phyloP scores from a whole-genome alignment of 495 filamentous ascomycete genomes.

The Trichoderma asperelloides region DNA sequence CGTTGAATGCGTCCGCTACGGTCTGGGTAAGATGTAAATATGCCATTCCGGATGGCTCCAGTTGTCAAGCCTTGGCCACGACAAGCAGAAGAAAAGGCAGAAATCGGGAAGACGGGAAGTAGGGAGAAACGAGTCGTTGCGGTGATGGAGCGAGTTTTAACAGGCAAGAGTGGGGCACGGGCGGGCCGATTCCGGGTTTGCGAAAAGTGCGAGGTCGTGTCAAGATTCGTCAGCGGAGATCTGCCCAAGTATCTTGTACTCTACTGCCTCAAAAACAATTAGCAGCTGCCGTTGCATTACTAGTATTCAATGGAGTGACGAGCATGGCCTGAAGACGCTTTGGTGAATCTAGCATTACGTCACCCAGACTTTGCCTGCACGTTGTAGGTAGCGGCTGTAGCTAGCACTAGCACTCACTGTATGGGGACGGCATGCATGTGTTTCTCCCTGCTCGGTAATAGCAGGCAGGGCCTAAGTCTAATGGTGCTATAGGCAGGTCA shows the following conservation, averaged over 20 bases:
- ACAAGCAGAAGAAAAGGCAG: background rate
- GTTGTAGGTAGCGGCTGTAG: no score
- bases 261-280: background rate
- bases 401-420: no score
- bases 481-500: no score
- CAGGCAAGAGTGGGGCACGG: constrained; percentile 9
- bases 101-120: background rate
- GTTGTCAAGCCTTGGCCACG: constrained; percentile 7
- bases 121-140: background rate
- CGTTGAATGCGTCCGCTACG: constrained; percentile 53
- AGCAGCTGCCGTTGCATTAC: no score
- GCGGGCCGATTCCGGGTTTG: constrained; percentile 1
- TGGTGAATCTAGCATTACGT: no score
- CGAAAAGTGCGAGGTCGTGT: background rate
- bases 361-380: no score
- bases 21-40: constrained; percentile 35
- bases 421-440: no score
- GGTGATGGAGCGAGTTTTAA: constrained; percentile 11
- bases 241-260: background rate
- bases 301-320: no score
- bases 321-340: no score
- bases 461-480: no score
- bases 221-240: background rate
- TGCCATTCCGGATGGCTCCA: constrained; percentile 26
- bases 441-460: no score